Conservation (phyloP, 2,329 filamentous ascomycete species). For the Colletotrichum incanum region DNA sequence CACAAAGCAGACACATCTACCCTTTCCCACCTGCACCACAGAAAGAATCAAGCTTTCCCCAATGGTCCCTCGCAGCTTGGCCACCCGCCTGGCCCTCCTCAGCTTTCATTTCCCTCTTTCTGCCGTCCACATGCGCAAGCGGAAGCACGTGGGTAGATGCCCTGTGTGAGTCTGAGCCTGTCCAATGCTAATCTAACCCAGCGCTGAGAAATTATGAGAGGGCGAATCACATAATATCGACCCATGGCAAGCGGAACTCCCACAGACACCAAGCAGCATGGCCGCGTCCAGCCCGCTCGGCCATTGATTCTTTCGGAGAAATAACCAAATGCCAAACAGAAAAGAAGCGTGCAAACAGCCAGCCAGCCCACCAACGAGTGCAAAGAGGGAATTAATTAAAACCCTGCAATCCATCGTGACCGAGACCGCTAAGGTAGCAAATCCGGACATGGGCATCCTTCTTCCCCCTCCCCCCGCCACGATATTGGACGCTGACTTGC, state of each 20-base stretch:
- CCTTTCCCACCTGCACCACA: conserved; percentile 28
- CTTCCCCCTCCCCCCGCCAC: background rate
- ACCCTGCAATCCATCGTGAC: background rate
- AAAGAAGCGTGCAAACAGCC: background rate
- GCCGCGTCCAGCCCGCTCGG: conserved; percentile 30
- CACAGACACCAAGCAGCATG: conserved; percentile 7
- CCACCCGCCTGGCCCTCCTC: conserved; percentile 17
- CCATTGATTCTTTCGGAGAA: conserved; percentile 15
- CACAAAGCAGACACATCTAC: background rate
- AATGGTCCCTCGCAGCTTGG: conserved; percentile 16
- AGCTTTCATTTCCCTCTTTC: conserved; percentile 34
- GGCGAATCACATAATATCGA: conserved; percentile 6
- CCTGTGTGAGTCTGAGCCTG: conserved; percentile 34
- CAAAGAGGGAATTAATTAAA: background rate
- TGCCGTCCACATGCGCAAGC: conserved; percentile 28
- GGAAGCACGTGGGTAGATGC: conserved; percentile 36
- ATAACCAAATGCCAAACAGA: conserved; percentile 1
- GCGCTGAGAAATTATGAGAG: background rate
- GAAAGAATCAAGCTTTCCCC: conserved; percentile 39
- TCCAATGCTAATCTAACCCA: background rate
- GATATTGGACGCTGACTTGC: conserved; percentile 13
- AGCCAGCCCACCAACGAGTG: background rate
- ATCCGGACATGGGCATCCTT: background rate
- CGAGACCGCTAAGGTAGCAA: background rate
- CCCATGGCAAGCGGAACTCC: background rate